These are phyloP conservation scores for Alternaria hordeiaustralica DNA, from an alignment of 2,329 filamentous ascomycete species.

Conservation along the genomic window DNA sequence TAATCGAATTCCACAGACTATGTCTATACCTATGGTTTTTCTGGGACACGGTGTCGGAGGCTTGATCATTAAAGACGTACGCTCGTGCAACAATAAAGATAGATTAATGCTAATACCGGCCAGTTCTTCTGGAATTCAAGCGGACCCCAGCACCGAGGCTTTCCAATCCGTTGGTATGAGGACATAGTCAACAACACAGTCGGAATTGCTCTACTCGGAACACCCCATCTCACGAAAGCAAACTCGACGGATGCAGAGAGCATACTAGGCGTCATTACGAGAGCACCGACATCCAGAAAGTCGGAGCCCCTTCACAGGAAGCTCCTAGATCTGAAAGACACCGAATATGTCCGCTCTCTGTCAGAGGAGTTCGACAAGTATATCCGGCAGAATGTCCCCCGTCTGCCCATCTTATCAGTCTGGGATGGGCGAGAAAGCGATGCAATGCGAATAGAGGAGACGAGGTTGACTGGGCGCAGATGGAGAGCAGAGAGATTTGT, in stretches of 20 bases:
- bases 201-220: not conserved
- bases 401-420: not conserved
- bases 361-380: not conserved
- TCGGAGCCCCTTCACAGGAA: not conserved
- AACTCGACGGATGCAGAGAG: too few species aligned
- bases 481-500: not conserved
- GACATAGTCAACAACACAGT: not conserved
- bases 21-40: not conserved
- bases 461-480: not conserved
- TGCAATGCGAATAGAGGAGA: accelerated
- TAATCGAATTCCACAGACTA: too few species aligned
- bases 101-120: too few species aligned
- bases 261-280: too few species aligned
- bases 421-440: not conserved
- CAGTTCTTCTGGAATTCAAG: not conserved
- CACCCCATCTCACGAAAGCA: not conserved
- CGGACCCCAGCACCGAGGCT: not conserved
- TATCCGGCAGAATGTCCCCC: not conserved
- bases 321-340: not conserved
- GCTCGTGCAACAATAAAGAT: too few species aligned
- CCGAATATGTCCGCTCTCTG: accelerated
- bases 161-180: accelerated
- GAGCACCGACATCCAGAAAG: too few species aligned
- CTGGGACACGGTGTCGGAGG: not conserved
- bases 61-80: not conserved